A percentile compares a stretch with the other conserved stretches of the same genome.
These are phyloP conservation scores for Daldinia loculata DNA, from an alignment of 495 filamentous ascomycete genomes.

Conservation along the genomic window DNA sequence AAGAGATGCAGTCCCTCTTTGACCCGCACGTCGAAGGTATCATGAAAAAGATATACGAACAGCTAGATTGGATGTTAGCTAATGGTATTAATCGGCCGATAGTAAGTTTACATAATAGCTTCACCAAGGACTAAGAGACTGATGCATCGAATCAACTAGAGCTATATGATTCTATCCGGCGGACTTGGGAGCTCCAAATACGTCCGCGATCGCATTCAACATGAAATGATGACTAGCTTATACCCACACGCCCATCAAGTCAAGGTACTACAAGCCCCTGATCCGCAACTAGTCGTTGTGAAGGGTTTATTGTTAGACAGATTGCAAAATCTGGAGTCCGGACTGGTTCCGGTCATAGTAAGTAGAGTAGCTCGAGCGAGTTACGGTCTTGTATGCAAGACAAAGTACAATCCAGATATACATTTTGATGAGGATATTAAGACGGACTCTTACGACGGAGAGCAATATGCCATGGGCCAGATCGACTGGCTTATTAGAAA, in stretches of 20 bases:
- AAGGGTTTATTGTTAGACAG: conserved; percentile 64
- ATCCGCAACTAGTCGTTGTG: conserved; percentile 68
- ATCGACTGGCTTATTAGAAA: conserved; percentile 67
- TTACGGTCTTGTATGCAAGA: conserved; percentile 62
- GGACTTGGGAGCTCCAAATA: conserved; percentile 73
- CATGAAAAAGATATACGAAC: conserved; percentile 60
- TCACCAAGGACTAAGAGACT: background rate
- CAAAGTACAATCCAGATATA: conserved; percentile 55
- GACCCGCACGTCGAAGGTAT: conserved; percentile 65
- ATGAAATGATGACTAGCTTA: conserved; percentile 47
- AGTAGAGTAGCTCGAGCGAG: conserved; percentile 63
- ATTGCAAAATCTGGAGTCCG: conserved; percentile 58
- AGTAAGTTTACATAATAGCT: conserved; percentile 42
- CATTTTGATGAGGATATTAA: conserved; percentile 56
- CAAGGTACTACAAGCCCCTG: conserved; percentile 58
- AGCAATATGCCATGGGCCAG: conserved; percentile 59
- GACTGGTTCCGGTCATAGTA: conserved; percentile 51
- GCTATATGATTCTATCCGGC: conserved; percentile 68
- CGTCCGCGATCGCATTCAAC: conserved; percentile 56
- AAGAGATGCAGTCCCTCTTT: conserved; percentile 63
- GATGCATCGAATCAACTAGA: conserved; percentile 37
- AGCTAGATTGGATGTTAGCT: conserved; percentile 60
- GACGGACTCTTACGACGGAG: conserved; percentile 55
- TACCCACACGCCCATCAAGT: conserved; percentile 53
- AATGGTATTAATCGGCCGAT: conserved; percentile 59